Evolutionary conservation across 148 eudicot genomes (phyloP).

Genomic region (Spergularia marina): DNA sequence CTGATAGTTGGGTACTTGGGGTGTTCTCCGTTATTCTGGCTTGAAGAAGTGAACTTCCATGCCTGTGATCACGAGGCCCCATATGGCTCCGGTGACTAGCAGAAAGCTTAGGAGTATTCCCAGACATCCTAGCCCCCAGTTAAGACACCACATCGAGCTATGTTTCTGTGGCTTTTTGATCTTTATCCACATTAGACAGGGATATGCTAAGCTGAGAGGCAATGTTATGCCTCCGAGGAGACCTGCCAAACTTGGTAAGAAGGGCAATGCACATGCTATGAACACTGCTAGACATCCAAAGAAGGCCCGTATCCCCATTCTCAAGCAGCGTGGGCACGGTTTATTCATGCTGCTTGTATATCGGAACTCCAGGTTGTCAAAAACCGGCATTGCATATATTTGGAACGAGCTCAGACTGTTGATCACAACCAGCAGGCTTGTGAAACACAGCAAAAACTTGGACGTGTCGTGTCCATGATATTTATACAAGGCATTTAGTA

Average conservation of each 20-base stretch:
- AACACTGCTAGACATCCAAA: conserved; percentile 69
- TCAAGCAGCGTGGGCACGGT: conserved; percentile 68
- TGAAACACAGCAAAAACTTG: conserved; percentile 35
- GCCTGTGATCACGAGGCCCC: conserved; percentile 62
- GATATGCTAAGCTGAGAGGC: conserved; percentile 74
- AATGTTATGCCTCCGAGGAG: conserved; percentile 68
- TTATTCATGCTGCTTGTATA: conserved; percentile 50
- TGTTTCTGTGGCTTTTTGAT: conserved; percentile 51
- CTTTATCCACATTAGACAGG: conserved; percentile 79
- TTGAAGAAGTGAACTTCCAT: conserved; percentile 64
- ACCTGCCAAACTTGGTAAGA: conserved; percentile 72
- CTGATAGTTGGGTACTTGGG: conserved; percentile 7
- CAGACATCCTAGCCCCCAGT: conserved; percentile 66
- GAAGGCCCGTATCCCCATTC: conserved; percentile 45
- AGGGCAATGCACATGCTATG: conserved; percentile 67
- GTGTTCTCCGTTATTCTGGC: conserved; percentile 32
- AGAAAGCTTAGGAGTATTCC: conserved; percentile 62
- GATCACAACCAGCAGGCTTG: conserved; percentile 52
- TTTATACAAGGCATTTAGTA: conserved; percentile 52
- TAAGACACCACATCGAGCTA: conserved; percentile 60
- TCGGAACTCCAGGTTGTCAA: conserved; percentile 69
- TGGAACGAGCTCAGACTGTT: conserved; percentile 74
- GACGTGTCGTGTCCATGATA: conserved; percentile 56
- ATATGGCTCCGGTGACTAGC: conserved; percentile 60
- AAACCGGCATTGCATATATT: conserved; percentile 89